Evolutionary conservation across 2,329 filamentous ascomycete genomes (phyloP).

Genomic region (Volutella citrinella): DNA sequence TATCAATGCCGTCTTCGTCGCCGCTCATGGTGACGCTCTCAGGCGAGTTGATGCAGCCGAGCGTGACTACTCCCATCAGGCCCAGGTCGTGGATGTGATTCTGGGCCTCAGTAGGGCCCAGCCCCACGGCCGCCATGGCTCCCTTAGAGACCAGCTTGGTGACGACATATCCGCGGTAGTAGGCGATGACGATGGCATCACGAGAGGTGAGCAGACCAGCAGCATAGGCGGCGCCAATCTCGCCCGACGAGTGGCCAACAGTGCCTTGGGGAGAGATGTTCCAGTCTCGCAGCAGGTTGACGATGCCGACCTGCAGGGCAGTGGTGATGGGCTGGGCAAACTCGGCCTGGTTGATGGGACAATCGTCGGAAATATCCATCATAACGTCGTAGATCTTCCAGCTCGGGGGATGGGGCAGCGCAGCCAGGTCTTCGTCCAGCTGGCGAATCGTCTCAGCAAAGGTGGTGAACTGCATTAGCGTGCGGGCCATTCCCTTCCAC

Average conservation of each 20-base stretch:
- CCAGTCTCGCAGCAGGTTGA: conserved; percentile 40
- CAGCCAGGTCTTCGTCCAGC: neutral
- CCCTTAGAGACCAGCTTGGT: conserved; percentile 34
- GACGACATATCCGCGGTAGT: conserved; percentile 37
- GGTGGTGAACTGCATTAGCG: conserved; percentile 20
- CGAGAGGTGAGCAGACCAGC: conserved; percentile 40
- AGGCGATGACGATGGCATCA: conserved; percentile 44
- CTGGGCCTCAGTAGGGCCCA: conserved; percentile 3
- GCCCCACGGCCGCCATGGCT: conserved; percentile 22
- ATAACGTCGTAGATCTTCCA: conserved; percentile 2
- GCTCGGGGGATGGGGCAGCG: neutral
- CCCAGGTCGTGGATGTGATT: too few species aligned
- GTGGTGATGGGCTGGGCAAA: conserved; percentile 40
- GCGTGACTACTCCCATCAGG: conserved; percentile 12
- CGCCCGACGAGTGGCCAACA: conserved; percentile 44
- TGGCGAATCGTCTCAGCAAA: neutral
- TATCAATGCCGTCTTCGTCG: conserved; percentile 38
- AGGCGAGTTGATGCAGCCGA: conserved; percentile 48
- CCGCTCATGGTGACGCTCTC: conserved; percentile 47
- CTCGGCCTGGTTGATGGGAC: conserved; percentile 30
- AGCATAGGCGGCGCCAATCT: conserved; percentile 45
- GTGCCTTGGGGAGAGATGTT: conserved; percentile 36
- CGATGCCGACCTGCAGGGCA: conserved; percentile 43
- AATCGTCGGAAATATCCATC: neutral
- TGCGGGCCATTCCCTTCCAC: conserved; percentile 29